These are phyloP conservation scores for Chenopodium album DNA, from an alignment of 148 eudicot genomes.

Conservation along the genomic window DNA sequence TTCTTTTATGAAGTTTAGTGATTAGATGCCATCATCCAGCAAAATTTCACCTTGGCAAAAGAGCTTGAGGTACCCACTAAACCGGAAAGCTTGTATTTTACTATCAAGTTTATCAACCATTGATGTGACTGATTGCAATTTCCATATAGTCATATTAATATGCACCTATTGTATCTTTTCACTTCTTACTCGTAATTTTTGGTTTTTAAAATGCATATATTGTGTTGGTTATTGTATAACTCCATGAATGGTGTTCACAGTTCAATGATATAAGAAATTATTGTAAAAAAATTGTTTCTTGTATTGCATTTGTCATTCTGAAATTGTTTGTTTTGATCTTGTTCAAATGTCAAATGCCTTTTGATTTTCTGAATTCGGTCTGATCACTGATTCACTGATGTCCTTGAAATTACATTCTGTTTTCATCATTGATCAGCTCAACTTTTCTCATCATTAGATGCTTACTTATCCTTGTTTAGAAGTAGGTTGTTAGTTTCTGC, in stretches of 20 bases:
- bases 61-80: slow-evolving; percentile 1
- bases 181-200: slow-evolving; percentile 4
- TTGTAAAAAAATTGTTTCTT: neutral
- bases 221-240: neutral
- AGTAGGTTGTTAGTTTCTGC: neutral
- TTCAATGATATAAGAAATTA: neutral
- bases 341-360: neutral
- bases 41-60: slow-evolving; percentile 3
- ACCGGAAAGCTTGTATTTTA: slow-evolving; percentile 11
- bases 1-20: slow-evolving; percentile 8
- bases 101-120: neutral
- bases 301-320: neutral
- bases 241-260: slow-evolving; percentile 8
- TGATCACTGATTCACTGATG: neutral
- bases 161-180: slow-evolving; percentile 14
- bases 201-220: slow-evolving; percentile 14
- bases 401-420: neutral
- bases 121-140: neutral
- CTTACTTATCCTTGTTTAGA: neutral
- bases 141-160: neutral
- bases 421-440: neutral
- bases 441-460: neutral
- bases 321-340: neutral
- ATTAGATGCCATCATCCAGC: neutral
- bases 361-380: neutral